phyloP scores from a whole-genome alignment of 2,329 filamentous ascomycete genomes.

The Ophiostoma novo-ulmi region DNA sequence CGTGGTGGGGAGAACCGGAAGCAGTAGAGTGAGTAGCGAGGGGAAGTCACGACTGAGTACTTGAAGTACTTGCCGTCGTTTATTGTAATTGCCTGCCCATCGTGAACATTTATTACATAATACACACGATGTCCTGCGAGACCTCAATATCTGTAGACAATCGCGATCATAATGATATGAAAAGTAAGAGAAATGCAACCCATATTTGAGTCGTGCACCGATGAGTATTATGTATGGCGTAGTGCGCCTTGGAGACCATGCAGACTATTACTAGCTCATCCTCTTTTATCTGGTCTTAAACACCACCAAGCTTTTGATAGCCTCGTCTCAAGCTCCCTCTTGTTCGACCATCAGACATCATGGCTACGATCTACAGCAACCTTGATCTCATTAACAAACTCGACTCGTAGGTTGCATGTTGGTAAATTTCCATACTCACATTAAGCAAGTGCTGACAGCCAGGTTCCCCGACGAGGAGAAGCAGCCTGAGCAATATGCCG shows the following conservation, averaged over 20 bases:
- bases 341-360: constrained; percentile 12
- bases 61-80: background rate
- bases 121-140: background rate
- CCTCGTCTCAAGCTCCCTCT: background rate
- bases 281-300: background rate
- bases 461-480: constrained; percentile 75
- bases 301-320: background rate
- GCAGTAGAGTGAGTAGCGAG: background rate
- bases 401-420: constrained; percentile 29
- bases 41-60: background rate
- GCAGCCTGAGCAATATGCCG: constrained; percentile 51
- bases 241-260: too few relatives aligned
- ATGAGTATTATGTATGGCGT: too few relatives aligned
- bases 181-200: too few relatives aligned
- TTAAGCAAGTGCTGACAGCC: background rate
- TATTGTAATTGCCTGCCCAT: background rate
- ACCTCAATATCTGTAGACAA: background rate
- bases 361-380: constrained; percentile 27
- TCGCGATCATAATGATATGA: too few relatives aligned
- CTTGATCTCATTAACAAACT: constrained; percentile 29
- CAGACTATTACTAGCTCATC: background rate
- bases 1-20: background rate
- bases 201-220: too few relatives aligned
- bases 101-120: background rate
- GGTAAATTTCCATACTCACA: background rate